Evolutionary conservation across 805 yeast species (phyloP).

Genomic region (Kuraishia cidri): DNA sequence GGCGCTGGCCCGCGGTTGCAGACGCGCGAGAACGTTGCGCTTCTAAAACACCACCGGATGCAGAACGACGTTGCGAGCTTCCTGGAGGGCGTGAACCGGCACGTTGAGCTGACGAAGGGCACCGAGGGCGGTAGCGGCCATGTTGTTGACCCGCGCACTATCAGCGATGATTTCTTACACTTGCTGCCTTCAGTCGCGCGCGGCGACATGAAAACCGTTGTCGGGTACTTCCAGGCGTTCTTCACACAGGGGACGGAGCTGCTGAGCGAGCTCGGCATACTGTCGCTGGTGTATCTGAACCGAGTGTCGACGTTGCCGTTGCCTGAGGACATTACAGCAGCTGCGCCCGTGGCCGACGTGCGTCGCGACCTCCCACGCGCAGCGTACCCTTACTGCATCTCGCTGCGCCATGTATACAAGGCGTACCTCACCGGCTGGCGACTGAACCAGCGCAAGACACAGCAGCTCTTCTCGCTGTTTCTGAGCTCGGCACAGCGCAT

Average conservation of each 20-base stretch:
- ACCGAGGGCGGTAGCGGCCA: no score
- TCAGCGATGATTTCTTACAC: background rate
- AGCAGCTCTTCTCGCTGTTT: background rate
- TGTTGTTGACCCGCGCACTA: no score
- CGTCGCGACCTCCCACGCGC: background rate
- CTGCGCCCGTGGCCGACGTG: background rate
- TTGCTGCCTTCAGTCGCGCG: background rate
- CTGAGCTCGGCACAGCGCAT: background rate
- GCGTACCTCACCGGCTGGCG: background rate
- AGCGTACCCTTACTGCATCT: background rate
- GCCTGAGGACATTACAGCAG: background rate
- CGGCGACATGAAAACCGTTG: background rate
- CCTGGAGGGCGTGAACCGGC: background rate
- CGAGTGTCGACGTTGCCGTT: background rate
- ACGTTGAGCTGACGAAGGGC: no score
- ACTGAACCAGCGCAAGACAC: background rate
- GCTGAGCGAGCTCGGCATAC: background rate
- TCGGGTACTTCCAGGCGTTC: background rate
- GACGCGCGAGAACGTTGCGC: background rate
- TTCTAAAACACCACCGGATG: background rate
- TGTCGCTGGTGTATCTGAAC: background rate
- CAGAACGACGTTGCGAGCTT: background rate
- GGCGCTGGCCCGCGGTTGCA: background rate
- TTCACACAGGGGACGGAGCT: background rate
- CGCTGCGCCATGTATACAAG: background rate